These are phyloP conservation scores for Lactarius quietus DNA, from an alignment of 768 basidiomycete genomes.

Conservation along the genomic window DNA sequence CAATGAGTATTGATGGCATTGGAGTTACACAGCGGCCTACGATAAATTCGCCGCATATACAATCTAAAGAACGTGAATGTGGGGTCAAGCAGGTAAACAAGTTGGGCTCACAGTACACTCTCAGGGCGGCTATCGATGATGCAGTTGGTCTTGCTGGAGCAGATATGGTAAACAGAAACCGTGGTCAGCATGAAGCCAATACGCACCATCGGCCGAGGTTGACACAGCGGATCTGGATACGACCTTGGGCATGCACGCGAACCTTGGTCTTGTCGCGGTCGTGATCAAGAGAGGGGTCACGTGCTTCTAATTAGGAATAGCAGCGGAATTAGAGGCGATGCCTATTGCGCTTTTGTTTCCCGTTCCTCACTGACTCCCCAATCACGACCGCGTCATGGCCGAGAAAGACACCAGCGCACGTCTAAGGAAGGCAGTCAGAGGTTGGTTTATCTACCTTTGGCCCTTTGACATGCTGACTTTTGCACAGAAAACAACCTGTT, in stretches of 20 bases:
- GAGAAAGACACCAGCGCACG: slow-evolving; percentile 76
- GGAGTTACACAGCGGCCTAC: slow-evolving; percentile 39
- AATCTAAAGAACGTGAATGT: slow-evolving; percentile 46
- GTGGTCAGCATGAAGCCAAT: not conserved
- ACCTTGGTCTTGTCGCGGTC: not conserved
- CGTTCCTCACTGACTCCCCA: slow-evolving; percentile 27
- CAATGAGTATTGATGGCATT: not conserved
- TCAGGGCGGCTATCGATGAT: slow-evolving; percentile 71
- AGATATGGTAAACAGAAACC: slow-evolving; percentile 6
- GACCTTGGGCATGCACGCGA: slow-evolving; percentile 76
- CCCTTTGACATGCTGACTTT: slow-evolving; percentile 3
- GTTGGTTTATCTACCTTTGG: slow-evolving; percentile 34
- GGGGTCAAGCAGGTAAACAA: slow-evolving; percentile 14
- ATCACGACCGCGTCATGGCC: slow-evolving; percentile 51
- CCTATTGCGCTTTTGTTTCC: slow-evolving; percentile 25
- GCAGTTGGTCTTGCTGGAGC: slow-evolving; percentile 68
- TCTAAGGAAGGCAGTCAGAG: slow-evolving; percentile 78
- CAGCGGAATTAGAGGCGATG: slow-evolving; percentile 17
- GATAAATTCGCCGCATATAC: slow-evolving; percentile 85
- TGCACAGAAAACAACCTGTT: slow-evolving; percentile 87
- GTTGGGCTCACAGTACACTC: slow-evolving; percentile 67
- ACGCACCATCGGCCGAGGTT: slow-evolving; percentile 78
- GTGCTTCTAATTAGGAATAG: slow-evolving; percentile 15
- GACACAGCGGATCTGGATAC: slow-evolving; percentile 86
- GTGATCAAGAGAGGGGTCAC: not conserved